Evolutionary conservation across 345 rosid species (phyloP), one percentile per base, ranked within the genome.

Genomic region (Linum tenue): DNA sequence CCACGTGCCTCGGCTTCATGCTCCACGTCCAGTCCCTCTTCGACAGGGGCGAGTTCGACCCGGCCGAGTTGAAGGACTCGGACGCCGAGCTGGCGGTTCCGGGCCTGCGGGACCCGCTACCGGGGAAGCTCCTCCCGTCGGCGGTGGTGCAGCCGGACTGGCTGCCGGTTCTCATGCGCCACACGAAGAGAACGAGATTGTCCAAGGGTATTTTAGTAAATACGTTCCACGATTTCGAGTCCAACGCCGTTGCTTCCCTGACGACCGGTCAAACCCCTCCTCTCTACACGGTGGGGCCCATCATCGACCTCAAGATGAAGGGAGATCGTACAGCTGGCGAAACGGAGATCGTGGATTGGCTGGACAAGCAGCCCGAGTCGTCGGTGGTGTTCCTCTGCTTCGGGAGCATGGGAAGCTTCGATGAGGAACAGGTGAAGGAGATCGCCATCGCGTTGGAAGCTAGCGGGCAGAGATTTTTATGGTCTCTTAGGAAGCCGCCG

Each of bases 311-410:
- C 8, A 65, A 61, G 4, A 14, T 17, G 7, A 16, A 37, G 37
- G 48, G 2, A 11, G 39, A 10, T 35, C 10, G 41, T 1, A 12
- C 56, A 11, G 37, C 31, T n/a, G 0, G 7, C 3, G 3, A 2
- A 4, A 2, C 35, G 69, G 59, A 16, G 3, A 62, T 62, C 63
- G 37, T 37, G 43, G 22, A 37, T 0, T 72, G 75, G 75, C 70
- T 72, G 3, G 75, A 71, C 62, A 56, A 42, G 36, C 75, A 71
- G 31, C 63, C 66, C 3, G 15, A 5, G 0, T 61, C 44, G 12
- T 72, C 75, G 0, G 70, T 66, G 3, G 62, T 66, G 58, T 72
- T 66, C 43, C 56, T 72, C 5, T 72, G 75, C 16, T 72, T 72
- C 35, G 67, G 70, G n/a, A 72, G 67, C 59, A 39, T 36, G 62